Base-by-base conservation (phyloP, 495 filamentous ascomycete species). In the Aspergillus baeticus region DNA sequence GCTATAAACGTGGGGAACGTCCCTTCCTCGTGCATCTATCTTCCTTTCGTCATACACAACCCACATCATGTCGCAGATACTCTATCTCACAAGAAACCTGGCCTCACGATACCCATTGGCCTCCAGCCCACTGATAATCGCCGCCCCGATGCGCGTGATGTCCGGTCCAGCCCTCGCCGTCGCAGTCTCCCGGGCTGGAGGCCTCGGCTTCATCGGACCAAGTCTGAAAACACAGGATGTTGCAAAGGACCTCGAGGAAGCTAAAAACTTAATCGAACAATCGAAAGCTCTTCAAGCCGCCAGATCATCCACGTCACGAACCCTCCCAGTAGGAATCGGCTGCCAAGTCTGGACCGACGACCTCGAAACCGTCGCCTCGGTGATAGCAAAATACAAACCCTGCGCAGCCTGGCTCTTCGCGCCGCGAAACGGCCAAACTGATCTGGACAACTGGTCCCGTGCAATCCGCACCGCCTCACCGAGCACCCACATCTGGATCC, bases 341-440 rank as follows among this genome's bases (percentile, higher is more conserved):
- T 84, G 87, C 61, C 79, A 84, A 37, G 65, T 77, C 39, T 87
- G 81, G 83, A 76, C 72, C 33, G 76, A 78, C 39, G 63, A 77
- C 45, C 61, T 87, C 11, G 53, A 73, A 0, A 51, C 61, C 8
- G 78, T 82, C 1, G 56, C 80, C 13, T 39, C 69, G 0, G 64
- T 73, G 0, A 71, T 87, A 11, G 50, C 66, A 29, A 64, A 70
- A 13, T 76, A 76, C 62, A 75, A 70, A 10, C 89, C 89, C 0
- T 78, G 77, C 18, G 89, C 87, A 1, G 80, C 76, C 11, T 93
- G 89, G 89, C 70, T 93, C 8, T 92, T 84, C 56, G 87, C 87
- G 0, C 83, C 87, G 1, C 57, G 51, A 6, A 44, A 72, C 3
- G 69, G 75, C 0, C 66, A 74, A 13, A 29, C 61, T 0, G 78